Conservation (phyloP, 2,329 filamentous ascomycete genomes). For the Xylariaceae sp. region DNA sequence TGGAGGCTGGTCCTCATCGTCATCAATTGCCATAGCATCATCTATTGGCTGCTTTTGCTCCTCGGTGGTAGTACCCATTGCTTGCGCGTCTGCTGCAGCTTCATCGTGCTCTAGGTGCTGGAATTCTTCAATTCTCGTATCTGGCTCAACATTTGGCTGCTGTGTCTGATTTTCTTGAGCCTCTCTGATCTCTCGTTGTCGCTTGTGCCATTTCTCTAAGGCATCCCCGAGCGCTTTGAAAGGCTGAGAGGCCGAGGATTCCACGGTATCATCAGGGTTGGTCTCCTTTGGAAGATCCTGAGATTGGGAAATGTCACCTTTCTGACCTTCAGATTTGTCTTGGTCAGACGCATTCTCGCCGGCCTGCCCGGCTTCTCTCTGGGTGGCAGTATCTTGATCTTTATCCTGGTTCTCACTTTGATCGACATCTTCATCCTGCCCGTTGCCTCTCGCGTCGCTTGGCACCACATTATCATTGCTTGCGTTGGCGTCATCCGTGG, state of each 20-base stretch:
- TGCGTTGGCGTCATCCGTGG: constrained; percentile 54
- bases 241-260: constrained; percentile 64
- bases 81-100: constrained; percentile 83
- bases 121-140: constrained; percentile 77
- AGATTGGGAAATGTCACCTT: constrained; percentile 59
- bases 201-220: constrained; percentile 89
- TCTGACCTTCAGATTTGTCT: constrained; percentile 66
- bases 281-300: constrained; percentile 52
- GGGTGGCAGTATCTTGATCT: constrained; percentile 63
- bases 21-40: constrained; percentile 85
- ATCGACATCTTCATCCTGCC: constrained; percentile 69
- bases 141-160: constrained; percentile 55
- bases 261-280: constrained; percentile 49
- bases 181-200: constrained; percentile 80
- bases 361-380: constrained; percentile 70
- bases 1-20: constrained; percentile 65
- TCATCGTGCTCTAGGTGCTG: constrained; percentile 90
- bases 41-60: constrained; percentile 87
- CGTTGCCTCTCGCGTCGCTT: constrained; percentile 67
- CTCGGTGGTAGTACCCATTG: constrained; percentile 84
- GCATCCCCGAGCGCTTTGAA: constrained; percentile 96
- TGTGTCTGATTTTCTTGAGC: constrained; percentile 61
- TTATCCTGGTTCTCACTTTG: constrained; percentile 67
- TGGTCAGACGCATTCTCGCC: constrained; percentile 69
- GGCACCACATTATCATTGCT: constrained; percentile 67